Base-by-base conservation (phyloP, 306 rosid species). In the Glycine tomentella region DNA sequence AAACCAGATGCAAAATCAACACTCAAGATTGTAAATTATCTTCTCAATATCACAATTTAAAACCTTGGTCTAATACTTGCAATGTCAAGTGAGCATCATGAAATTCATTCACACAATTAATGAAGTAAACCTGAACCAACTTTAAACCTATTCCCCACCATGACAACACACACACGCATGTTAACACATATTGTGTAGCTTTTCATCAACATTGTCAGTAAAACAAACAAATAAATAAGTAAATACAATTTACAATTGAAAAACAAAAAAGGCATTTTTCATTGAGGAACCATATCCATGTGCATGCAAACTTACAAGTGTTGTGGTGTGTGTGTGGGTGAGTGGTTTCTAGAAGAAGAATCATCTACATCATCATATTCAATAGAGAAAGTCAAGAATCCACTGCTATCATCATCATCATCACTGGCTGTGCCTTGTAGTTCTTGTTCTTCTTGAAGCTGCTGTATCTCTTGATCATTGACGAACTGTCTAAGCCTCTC, bases 401-500 rank as follows among this genome's bases (percentile, higher is more conserved):
- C 79, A 15, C 63, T 73, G 44, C 68, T 36, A 13, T 7, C 2
- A 14, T 3, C 20, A 7, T 0, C 4, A 9, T 2, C 11, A 7
- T 36, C 11, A 7, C 0, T 6, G 69, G 25, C 48, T 1, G 49
- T 7, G 25, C 6, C 70, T 64, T 64, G 25, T 64, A 36, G 7
- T 12, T 31, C 42, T 64, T 64, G 25, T 64, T 64, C 6, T 33
- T 31, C 42, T 5, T 5, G 71, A 3, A 66, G 52, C 46, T 62
- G 76, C 14, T 75, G 79, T 14, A 69, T 65, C 56, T 90, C 91
- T 5, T 72, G 82, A 20, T 70, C 88, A 25, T 3, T 45, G 72
- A 67, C 9, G 53, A 42, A 79, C 6, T 72, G 77, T 72, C 83
- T 73, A 66, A 83, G 74, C 15, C 78, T 88, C 88, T 85, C 81